phyloP scores from a whole-genome alignment of 192 early-diverging fungal genomes.

The Backusella liffmaniae region DNA sequence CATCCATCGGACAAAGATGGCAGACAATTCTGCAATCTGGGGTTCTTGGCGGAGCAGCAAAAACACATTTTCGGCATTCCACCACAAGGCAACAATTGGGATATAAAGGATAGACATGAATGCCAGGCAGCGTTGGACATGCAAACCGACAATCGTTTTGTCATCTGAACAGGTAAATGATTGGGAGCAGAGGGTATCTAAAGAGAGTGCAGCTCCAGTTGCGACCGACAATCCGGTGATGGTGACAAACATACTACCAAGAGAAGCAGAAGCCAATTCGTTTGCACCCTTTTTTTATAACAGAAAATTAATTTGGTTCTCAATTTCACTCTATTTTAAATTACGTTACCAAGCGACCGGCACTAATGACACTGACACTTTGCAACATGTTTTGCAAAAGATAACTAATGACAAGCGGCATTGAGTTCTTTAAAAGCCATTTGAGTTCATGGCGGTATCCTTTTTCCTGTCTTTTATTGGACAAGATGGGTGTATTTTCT shows the following conservation, averaged over 20 bases:
- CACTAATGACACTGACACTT: conserved; percentile 60
- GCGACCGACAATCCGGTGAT: conserved; percentile 66
- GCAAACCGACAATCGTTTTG: conserved; percentile 62
- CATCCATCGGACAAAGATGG: conserved; percentile 62
- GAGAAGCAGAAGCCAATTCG: conserved; percentile 67
- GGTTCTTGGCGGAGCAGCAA: conserved; percentile 73
- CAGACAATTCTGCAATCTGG: conserved; percentile 60
- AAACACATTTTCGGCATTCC: conserved; percentile 69
- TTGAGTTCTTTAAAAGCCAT: conserved; percentile 39
- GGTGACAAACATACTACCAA: conserved; percentile 70
- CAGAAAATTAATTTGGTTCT: not conserved
- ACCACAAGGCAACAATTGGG: conserved; percentile 67
- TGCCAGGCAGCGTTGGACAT: conserved; percentile 80
- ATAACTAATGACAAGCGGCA: conserved; percentile 60
- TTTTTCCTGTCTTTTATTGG: not conserved
- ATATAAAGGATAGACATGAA: conserved; percentile 64
- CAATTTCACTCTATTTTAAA: not conserved
- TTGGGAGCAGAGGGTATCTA: conserved; percentile 78
- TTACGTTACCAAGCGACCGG: conserved; percentile 57
- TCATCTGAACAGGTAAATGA: conserved; percentile 65
- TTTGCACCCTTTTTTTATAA: conserved; percentile 30
- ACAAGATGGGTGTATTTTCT: conserved; percentile 7
- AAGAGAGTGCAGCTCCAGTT: conserved; percentile 62
- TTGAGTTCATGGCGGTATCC: conserved; percentile 23
- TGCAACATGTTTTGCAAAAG: conserved; percentile 66